Evolutionary conservation across 495 filamentous ascomycete genomes (phyloP).

Genomic region (Aeminium ludgeri): DNA sequence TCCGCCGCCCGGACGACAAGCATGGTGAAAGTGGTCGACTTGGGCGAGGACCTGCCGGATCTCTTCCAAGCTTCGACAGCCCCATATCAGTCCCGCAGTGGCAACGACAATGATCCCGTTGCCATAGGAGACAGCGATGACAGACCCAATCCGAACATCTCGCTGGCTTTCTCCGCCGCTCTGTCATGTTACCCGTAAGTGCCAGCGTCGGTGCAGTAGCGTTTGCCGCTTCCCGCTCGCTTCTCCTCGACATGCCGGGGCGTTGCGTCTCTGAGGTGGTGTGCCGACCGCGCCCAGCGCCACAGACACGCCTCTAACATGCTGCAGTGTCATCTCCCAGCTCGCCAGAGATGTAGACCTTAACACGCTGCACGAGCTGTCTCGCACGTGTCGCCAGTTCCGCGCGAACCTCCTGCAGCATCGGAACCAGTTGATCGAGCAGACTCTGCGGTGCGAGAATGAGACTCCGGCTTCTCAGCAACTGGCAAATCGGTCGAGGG

Average conservation of each 20-base stretch:
- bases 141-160: slow-evolving; percentile 46
- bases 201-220: neutral
- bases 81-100: neutral
- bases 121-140: slow-evolving; percentile 16
- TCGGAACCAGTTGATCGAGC: slow-evolving; percentile 48
- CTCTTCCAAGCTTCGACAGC: slow-evolving; percentile 23
- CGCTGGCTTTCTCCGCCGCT: slow-evolving; percentile 49
- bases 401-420: slow-evolving; percentile 59
- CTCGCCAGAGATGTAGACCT: slow-evolving; percentile 63
- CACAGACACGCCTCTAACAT: neutral
- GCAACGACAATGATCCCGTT: slow-evolving; percentile 1
- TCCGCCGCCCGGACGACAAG: too few species aligned
- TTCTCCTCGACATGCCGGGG: slow-evolving; percentile 4
- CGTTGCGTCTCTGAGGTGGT: slow-evolving; percentile 12
- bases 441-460: slow-evolving; percentile 63
- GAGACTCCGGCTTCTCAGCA: slow-evolving; percentile 35
- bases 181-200: slow-evolving; percentile 82
- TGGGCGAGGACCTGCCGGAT: slow-evolving; percentile 38
- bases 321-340: slow-evolving; percentile 51
- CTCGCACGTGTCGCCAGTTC: slow-evolving; percentile 63
- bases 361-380: slow-evolving; percentile 66
- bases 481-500: slow-evolving; percentile 8
- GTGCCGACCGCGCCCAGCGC: neutral
- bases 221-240: neutral
- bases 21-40: slow-evolving; percentile 51